Percentiles rank a stretch among this genome's conserved stretches.
Evolutionary conservation across 305 asterid genomes (phyloP).

Genomic region (Fraxinus angustifolia): DNA sequence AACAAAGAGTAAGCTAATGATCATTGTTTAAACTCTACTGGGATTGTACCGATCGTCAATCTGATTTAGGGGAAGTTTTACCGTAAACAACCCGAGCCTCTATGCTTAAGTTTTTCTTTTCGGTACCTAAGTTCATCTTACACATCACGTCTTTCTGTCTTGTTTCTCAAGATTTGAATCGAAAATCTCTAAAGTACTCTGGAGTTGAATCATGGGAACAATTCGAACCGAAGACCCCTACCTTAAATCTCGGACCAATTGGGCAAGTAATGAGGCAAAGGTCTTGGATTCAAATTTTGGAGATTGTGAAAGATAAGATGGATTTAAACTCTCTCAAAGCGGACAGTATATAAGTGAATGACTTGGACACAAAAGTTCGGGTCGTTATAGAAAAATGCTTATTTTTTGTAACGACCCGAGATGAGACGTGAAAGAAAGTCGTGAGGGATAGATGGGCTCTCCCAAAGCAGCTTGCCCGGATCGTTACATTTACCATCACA

Average conservation of each 20-base stretch:
- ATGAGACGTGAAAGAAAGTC: background rate
- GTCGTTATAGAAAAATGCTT: background rate
- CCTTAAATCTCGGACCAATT: background rate
- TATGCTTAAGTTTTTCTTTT: background rate
- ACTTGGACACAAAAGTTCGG: background rate
- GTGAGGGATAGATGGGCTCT: background rate
- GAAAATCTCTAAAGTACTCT: background rate
- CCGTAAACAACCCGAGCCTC: background rate
- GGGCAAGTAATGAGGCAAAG: background rate
- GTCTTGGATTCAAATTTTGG: background rate
- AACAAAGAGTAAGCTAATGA: background rate
- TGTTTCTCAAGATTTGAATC: background rate
- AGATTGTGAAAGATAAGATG: background rate
- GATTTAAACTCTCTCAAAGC: too few relatives aligned
- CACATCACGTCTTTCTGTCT: too few relatives aligned
- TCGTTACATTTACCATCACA: background rate
- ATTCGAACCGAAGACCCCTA: background rate
- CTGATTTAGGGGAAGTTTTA: background rate
- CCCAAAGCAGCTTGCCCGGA: background rate
- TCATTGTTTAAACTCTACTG: background rate
- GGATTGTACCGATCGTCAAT: background rate
- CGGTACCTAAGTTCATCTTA: background rate
- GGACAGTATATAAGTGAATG: background rate
- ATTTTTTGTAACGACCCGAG: background rate
- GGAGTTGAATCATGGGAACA: background rate